Percentiles rank a stretch among this genome's conserved stretches.
phyloP scores from a whole-genome alignment of 306 rosid species.

The Ziziphus jujuba region DNA sequence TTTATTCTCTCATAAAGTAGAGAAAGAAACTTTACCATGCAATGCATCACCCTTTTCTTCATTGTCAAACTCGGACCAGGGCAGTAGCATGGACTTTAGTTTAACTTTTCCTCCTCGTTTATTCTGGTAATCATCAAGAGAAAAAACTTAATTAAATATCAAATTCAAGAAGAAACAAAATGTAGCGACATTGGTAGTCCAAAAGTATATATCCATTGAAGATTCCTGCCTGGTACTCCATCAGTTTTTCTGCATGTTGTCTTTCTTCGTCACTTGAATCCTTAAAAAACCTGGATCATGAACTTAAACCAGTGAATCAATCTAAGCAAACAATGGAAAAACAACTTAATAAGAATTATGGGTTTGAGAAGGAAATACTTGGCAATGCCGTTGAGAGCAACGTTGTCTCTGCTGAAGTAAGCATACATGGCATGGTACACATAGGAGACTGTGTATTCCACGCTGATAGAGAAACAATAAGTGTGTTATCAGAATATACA shows the following conservation, averaged over 20 bases:
- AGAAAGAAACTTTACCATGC: conserved; percentile 23
- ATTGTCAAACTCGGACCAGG: conserved; percentile 40
- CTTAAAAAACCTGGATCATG: conserved; percentile 34
- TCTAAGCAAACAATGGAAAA: background rate
- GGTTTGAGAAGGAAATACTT: conserved; percentile 25
- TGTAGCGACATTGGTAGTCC: background rate
- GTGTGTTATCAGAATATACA: background rate
- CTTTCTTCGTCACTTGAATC: conserved; percentile 41
- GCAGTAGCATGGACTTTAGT: conserved; percentile 36
- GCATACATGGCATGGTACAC: conserved; percentile 45
- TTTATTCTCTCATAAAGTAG: background rate
- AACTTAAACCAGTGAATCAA: background rate
- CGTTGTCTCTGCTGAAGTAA: conserved; percentile 47
- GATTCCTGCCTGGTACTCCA: conserved; percentile 49
- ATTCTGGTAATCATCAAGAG: conserved; percentile 22
- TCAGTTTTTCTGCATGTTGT: conserved; percentile 37
- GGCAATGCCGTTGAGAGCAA: conserved; percentile 45
- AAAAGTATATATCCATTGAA: background rate
- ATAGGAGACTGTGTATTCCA: conserved; percentile 43
- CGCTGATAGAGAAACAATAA: conserved; percentile 25
- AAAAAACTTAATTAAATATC: background rate
- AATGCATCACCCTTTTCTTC: conserved; percentile 46
- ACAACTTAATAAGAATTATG: background rate
- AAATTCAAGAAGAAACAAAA: background rate
- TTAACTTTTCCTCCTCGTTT: conserved; percentile 42